Conservation (phyloP, 169 alveolate species). For the Plasmodium vinckei region DNA sequence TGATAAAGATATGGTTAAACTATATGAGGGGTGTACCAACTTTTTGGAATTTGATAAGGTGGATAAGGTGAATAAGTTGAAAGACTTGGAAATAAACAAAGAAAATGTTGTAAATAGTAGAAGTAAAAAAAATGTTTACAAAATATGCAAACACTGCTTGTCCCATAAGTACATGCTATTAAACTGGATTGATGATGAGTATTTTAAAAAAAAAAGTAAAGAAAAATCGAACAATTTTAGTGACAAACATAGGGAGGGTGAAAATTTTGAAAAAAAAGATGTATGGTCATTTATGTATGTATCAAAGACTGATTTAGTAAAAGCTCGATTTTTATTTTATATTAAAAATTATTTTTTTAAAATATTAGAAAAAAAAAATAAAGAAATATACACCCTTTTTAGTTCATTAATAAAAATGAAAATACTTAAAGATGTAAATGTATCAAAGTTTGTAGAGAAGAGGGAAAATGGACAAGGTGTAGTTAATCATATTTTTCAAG, state of each 20-base stretch:
- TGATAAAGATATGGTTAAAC: background rate
- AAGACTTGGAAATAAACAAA: background rate
- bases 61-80: background rate
- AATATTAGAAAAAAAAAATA: conserved; percentile 14
- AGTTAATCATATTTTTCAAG: conserved; percentile 13
- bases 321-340: conserved; percentile 8
- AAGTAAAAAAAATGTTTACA: background rate
- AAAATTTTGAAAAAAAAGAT: background rate
- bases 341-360: background rate
- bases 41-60: background rate
- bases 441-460: conserved; percentile 4
- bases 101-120: background rate
- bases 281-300: conserved; percentile 11
- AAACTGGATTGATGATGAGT: conserved; percentile 14
- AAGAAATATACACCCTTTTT: background rate
- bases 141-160: conserved; percentile 17
- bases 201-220: background rate
- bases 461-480: background rate
- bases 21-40: background rate
- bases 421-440: background rate
- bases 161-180: conserved; percentile 48
- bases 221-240: background rate
- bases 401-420: background rate
- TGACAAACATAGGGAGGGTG: background rate
- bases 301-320: conserved; percentile 20